These are phyloP conservation scores for Penicillium janthinellum DNA, from an alignment of 2,329 filamentous ascomycete species.

Conservation along the genomic window DNA sequence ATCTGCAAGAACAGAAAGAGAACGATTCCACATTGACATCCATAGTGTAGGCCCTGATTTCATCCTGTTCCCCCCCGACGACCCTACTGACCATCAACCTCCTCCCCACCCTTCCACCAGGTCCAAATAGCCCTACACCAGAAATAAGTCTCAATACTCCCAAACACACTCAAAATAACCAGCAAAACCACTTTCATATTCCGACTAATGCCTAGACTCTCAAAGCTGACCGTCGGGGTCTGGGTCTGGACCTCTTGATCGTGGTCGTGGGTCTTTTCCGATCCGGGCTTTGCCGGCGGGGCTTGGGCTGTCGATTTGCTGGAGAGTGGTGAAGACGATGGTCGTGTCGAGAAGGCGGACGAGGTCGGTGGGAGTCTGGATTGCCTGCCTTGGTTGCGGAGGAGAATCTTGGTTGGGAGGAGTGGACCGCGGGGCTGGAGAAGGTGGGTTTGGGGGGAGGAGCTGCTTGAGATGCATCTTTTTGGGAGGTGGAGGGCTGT, in stretches of 20 bases:
- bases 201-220: constrained; percentile 32
- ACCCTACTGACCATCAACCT: background rate
- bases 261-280: background rate
- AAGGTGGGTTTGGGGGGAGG: background rate
- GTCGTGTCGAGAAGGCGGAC: background rate
- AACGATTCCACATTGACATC: background rate
- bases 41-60: no score
- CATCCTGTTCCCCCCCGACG: background rate
- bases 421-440: constrained; percentile 1
- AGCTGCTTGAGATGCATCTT: background rate
- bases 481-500: background rate
- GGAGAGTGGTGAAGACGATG: background rate
- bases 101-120: constrained; percentile 22
- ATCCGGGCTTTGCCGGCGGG: background rate
- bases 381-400: background rate
- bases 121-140: constrained; percentile 32
- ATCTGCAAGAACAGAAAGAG: background rate
- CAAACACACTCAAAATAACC: constrained; percentile 31
- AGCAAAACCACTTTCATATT: constrained; percentile 33
- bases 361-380: background rate
- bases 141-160: constrained; percentile 39
- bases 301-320: background rate
- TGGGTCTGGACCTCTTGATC: background rate
- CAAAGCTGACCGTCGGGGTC: constrained; percentile 19
- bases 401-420: constrained; percentile 4